phyloP scores from a whole-genome alignment of 75 land plant species.

The Pinus albicaulis region DNA sequence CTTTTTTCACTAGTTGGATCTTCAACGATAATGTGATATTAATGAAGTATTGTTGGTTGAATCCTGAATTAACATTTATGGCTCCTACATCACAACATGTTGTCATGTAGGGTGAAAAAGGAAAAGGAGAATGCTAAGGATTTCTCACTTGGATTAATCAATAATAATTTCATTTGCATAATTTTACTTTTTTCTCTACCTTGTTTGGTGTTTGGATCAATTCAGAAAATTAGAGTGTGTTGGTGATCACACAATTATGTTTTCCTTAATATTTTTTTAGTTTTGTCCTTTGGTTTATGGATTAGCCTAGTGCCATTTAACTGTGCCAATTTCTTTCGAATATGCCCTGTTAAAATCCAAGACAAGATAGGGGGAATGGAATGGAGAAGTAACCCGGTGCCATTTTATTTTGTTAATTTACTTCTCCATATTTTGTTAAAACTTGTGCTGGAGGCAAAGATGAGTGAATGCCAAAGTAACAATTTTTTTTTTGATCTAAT shows the following conservation, averaged over 20 bases:
- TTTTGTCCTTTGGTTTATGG: not conserved
- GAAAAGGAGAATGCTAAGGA: not conserved
- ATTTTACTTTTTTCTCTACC: not conserved
- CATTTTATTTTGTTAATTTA: not conserved
- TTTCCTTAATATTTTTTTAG: not conserved
- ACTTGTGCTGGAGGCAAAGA: not conserved
- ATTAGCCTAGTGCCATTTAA: not conserved
- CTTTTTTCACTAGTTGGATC: too few species aligned
- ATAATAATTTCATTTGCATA: not conserved
- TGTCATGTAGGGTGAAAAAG: not conserved
- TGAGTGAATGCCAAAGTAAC: not conserved
- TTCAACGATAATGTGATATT: too few species aligned
- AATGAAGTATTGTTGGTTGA: too few species aligned
- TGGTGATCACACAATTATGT: not conserved
- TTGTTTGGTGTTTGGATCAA: not conserved
- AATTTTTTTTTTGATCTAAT: not conserved
- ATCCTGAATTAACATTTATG: too few species aligned
- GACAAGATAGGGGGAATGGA: not conserved
- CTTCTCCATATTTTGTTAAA: not conserved
- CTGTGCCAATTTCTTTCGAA: not conserved
- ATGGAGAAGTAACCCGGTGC: not conserved
- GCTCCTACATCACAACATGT: not conserved
- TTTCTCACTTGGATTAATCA: not conserved
- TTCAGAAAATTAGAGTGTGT: not conserved
- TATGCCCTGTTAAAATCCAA: not conserved